Percentiles rank a stretch among this genome's conserved stretches.
These are phyloP conservation scores for Trichophyton verrucosum DNA, from an alignment of 2,329 filamentous ascomycete species.

Conservation along the genomic window DNA sequence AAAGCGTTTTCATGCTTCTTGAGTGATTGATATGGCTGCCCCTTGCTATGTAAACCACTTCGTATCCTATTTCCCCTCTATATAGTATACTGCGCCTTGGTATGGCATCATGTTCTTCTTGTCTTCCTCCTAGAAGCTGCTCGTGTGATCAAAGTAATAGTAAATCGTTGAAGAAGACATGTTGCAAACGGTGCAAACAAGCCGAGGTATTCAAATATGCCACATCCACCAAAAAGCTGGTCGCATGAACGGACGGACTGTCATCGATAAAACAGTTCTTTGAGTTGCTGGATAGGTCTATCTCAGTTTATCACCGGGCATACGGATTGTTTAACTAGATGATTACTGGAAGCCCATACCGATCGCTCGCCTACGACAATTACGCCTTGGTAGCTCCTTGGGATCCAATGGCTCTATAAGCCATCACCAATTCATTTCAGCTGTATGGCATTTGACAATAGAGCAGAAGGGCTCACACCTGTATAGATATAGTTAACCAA, in stretches of 20 bases:
- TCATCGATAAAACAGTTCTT: background rate
- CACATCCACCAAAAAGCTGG: background rate
- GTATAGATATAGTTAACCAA: background rate
- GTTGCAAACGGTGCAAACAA: slow-evolving; percentile 1
- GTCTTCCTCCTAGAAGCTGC: background rate
- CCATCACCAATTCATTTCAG: background rate
- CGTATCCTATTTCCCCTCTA: background rate
- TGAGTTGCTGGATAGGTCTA: background rate
- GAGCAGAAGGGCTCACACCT: background rate
- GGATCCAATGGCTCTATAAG: background rate
- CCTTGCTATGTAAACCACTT: background rate
- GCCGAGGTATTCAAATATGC: background rate
- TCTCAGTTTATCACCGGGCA: background rate
- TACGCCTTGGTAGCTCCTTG: background rate
- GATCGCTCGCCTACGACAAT: background rate
- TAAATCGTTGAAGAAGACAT: background rate
- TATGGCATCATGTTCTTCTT: too few relatives aligned
- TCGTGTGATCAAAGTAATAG: background rate
- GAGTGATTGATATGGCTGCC: background rate
- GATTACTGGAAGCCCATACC: background rate
- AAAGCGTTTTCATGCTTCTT: slow-evolving; percentile 2
- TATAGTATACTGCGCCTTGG: background rate
- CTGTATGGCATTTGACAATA: background rate
- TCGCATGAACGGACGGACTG: background rate
- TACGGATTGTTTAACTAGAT: background rate